These are phyloP conservation scores for Vitis cinerea DNA, from an alignment of 164 flowering plant species.

Conservation along the genomic window DNA sequence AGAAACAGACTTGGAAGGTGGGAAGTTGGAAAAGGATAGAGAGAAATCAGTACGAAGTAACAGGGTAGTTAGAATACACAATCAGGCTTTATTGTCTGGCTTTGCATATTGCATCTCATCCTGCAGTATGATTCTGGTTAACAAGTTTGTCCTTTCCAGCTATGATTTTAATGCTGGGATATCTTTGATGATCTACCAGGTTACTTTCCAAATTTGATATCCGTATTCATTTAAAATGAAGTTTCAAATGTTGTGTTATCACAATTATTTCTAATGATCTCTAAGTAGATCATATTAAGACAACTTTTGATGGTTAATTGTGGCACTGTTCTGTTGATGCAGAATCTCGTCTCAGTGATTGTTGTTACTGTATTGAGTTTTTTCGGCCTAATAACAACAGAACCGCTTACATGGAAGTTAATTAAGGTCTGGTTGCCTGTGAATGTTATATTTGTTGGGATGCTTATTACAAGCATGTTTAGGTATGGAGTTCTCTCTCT, in stretches of 20 bases:
- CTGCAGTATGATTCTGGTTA: constrained; percentile 97
- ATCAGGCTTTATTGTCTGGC: constrained; percentile 87
- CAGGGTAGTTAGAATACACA: constrained; percentile 45
- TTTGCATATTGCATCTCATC: constrained; percentile 93
- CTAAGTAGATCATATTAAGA: background rate
- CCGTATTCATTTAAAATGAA: background rate
- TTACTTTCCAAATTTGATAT: constrained; percentile 14
- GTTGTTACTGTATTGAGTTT: constrained; percentile 68
- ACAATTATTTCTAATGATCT: background rate
- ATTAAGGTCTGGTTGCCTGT: constrained; percentile 95
- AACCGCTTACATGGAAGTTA: constrained; percentile 87
- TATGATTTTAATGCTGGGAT: constrained; percentile 95
- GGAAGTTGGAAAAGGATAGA: constrained; percentile 52
- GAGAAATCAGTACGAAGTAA: constrained; percentile 40
- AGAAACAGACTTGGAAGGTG: constrained; percentile 69
- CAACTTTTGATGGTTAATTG: constrained; percentile 6
- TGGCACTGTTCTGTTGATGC: constrained; percentile 37
- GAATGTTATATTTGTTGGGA: constrained; percentile 94
- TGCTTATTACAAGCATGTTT: constrained; percentile 96
- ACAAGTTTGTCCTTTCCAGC: constrained; percentile 92
- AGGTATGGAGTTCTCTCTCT: constrained; percentile 48
- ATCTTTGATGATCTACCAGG: constrained; percentile 97
- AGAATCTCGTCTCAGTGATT: constrained; percentile 90
- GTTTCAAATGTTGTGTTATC: background rate
- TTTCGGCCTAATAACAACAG: constrained; percentile 74